Conservation (phyloP, 2,329 filamentous ascomycete species). For the Akanthomyces uredinophilus region DNA sequence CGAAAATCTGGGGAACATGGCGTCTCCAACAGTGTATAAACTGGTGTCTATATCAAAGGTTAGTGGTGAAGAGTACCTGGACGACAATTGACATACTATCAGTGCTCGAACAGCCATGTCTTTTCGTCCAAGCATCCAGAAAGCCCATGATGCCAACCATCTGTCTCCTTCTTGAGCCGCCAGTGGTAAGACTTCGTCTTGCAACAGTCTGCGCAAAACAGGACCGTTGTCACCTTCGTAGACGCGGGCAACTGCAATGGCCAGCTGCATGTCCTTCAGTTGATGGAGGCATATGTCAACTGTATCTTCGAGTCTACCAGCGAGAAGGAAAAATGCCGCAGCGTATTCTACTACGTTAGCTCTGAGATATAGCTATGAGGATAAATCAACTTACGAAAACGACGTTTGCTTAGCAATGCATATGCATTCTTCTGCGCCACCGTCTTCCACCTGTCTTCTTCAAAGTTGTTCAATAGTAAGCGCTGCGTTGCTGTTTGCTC, state of each 20-base stretch:
- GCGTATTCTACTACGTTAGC: constrained; percentile 66
- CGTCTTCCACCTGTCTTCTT: constrained; percentile 79
- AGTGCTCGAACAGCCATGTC: constrained; percentile 81
- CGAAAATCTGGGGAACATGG: constrained; percentile 64
- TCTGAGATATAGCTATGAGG: background rate
- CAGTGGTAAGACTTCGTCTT: constrained; percentile 71
- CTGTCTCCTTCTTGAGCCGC: constrained; percentile 80
- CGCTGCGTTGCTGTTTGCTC: constrained; percentile 78
- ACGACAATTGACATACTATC: constrained; percentile 55
- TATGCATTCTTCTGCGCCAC: constrained; percentile 95
- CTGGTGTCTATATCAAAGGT: constrained; percentile 57
- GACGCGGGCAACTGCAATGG: constrained; percentile 79
- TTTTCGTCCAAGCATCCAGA: constrained; percentile 79
- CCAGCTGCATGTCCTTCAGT: constrained; percentile 82
- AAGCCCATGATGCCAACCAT: constrained; percentile 94
- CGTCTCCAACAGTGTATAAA: constrained; percentile 67
- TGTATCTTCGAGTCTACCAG: constrained; percentile 77
- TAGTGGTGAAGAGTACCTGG: background rate
- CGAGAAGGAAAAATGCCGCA: constrained; percentile 90
- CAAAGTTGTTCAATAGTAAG: constrained; percentile 86
- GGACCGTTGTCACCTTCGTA: constrained; percentile 82
- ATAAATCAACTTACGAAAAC: constrained; percentile 59
- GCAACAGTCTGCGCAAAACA: constrained; percentile 66
- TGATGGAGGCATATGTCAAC: constrained; percentile 83
- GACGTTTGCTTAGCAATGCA: constrained; percentile 81